Evolutionary conservation across 2,329 filamentous ascomycete species (phyloP).

Genomic region (Ceratocystis smalleyi): DNA sequence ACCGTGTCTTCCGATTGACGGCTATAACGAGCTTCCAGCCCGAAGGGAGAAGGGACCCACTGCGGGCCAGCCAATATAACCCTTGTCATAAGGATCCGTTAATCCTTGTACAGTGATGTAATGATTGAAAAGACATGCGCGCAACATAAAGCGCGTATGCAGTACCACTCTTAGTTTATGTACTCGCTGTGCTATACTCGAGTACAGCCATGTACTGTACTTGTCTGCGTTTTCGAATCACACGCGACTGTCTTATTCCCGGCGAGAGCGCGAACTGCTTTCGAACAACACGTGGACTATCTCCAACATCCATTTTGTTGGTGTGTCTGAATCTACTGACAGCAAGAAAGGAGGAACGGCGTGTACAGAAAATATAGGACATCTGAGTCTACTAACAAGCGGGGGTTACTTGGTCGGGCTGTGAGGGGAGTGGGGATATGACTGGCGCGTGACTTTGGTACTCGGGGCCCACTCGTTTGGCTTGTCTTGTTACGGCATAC

Average conservation of each 20-base stretch:
- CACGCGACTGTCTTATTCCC: too few species aligned
- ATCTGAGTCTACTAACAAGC: too few species aligned
- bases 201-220: neutral
- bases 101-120: neutral
- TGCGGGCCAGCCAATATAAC: neutral
- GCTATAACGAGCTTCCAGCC: neutral
- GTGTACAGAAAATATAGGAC: too few species aligned
- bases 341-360: too few species aligned
- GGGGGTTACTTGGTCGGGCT: too few species aligned
- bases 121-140: neutral
- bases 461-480: neutral
- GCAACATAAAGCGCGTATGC: neutral
- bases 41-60: neutral
- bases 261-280: too few species aligned
- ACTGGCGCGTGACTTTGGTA: too few species aligned
- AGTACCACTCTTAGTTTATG: neutral
- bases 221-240: too few species aligned
- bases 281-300: too few species aligned
- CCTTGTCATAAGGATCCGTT: neutral
- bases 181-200: neutral
- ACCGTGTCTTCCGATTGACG: neutral
- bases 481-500: neutral
- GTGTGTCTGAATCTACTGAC: too few species aligned
- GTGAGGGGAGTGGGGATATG: too few species aligned
- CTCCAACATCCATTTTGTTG: too few species aligned